Evolutionary conservation across 768 basidiomycete genomes (phyloP).

Genomic region (Boletus subparvulus): DNA sequence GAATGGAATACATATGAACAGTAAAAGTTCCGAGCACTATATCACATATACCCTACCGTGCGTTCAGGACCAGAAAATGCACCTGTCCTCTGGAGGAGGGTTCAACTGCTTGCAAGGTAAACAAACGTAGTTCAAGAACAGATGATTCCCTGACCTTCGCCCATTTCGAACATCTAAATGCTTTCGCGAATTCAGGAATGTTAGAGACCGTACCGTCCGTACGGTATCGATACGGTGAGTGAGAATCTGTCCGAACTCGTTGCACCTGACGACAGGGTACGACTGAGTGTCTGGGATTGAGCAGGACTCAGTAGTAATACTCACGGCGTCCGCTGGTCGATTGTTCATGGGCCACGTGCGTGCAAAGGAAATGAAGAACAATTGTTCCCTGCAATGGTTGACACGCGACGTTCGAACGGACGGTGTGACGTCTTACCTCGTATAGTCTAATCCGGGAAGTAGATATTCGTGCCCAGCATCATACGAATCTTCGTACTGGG

Average conservation of each 20-base stretch:
- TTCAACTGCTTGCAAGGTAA: slow-evolving; percentile 54
- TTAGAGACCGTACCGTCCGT: slow-evolving; percentile 87
- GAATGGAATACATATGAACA: slow-evolving; percentile 22
- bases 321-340: slow-evolving; percentile 73
- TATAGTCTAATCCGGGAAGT: slow-evolving; percentile 78
- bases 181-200: slow-evolving; percentile 83
- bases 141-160: slow-evolving; percentile 57
- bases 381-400: slow-evolving; percentile 66
- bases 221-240: slow-evolving; percentile 77
- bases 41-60: slow-evolving; percentile 1
- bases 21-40: slow-evolving; percentile 1
- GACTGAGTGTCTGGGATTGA: neutral
- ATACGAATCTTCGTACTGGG: slow-evolving; percentile 61
- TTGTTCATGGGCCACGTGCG: slow-evolving; percentile 85
- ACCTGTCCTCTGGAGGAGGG: slow-evolving; percentile 75
- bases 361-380: slow-evolving; percentile 92
- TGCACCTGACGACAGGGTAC: slow-evolving; percentile 49
- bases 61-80: slow-evolving; percentile 71
- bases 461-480: slow-evolving; percentile 63
- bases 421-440: slow-evolving; percentile 46
- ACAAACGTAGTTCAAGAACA: neutral
- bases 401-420: neutral
- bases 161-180: slow-evolving; percentile 76
- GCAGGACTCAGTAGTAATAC: slow-evolving; percentile 21
- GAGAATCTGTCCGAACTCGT: slow-evolving; percentile 84